Conservation (phyloP, 495 filamentous ascomycete genomes). For the Pyrenula aspistea region DNA sequence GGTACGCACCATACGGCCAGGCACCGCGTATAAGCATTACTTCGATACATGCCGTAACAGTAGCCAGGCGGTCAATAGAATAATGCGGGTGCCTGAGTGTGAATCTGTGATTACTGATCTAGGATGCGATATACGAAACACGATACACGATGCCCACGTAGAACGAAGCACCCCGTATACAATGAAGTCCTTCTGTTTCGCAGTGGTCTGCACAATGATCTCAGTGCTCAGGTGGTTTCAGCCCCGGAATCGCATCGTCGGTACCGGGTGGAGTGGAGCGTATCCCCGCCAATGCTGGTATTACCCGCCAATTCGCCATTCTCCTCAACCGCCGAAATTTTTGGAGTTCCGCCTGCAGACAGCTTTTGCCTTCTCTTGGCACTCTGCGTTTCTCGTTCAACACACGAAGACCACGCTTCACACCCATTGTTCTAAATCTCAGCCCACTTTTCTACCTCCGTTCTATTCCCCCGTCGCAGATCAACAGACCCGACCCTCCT, state of each 20-base stretch:
- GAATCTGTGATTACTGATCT: neutral
- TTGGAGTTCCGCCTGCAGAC: too few species aligned
- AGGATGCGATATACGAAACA: neutral
- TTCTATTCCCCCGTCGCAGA: neutral
- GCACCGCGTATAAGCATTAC: neutral
- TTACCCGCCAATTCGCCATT: conserved; percentile 7
- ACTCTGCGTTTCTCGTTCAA: too few species aligned
- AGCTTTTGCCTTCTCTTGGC: too few species aligned
- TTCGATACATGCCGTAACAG: too few species aligned
- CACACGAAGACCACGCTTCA: too few species aligned
- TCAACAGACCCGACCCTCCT: neutral
- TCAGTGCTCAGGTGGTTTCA: too few species aligned
- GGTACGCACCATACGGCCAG: neutral
- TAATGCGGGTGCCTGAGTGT: neutral
- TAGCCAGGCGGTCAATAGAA: too few species aligned
- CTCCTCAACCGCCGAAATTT: conserved; percentile 4
- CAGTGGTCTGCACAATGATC: too few species aligned
- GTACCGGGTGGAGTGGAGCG: too few species aligned
- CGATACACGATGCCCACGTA: neutral
- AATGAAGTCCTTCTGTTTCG: too few species aligned
- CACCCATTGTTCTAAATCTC: neutral
- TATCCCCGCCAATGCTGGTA: conserved; percentile 4
- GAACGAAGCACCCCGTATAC: too few species aligned
- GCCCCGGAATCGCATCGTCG: too few species aligned
- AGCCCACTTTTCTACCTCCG: neutral